Percentiles rank a stretch among this genome's conserved stretches.
phyloP scores from a whole-genome alignment of 306 rosid genomes.

The Cyclanthera cordifolia region DNA sequence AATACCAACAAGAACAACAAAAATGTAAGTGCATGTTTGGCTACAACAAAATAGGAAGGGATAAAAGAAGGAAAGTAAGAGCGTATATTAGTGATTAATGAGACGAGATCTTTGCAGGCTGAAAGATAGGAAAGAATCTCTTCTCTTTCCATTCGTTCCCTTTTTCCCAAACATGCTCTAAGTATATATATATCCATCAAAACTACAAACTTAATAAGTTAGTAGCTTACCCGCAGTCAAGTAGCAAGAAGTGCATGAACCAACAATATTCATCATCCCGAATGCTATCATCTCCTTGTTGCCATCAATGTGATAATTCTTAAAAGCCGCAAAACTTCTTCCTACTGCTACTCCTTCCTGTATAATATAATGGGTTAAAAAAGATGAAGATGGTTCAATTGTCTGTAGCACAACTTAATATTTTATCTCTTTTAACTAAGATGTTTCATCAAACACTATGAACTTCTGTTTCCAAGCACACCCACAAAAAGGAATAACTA shows the following conservation, averaged over 20 bases:
- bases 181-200: not conserved
- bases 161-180: too few relatives aligned
- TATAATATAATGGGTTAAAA: not conserved
- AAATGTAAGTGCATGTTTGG: not conserved
- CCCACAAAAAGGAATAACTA: not conserved
- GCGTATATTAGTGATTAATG: not conserved
- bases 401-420: not conserved
- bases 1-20: not conserved
- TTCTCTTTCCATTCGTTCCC: too few relatives aligned
- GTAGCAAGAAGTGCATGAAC: conserved; percentile 45
- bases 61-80: too few relatives aligned
- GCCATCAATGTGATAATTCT: conserved; percentile 40
- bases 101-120: too few relatives aligned
- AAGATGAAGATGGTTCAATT: not conserved
- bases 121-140: too few relatives aligned
- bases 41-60: too few relatives aligned
- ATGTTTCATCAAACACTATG: not conserved
- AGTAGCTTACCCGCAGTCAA: conserved; percentile 26
- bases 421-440: not conserved
- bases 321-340: conserved; percentile 34
- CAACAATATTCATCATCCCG: conserved; percentile 42
- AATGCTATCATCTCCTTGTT: conserved; percentile 48
- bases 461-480: not conserved
- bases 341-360: conserved; percentile 53
- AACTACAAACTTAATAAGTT: not conserved